Conservation (phyloP, 257 asterid genomes). For the Datura wrightii region DNA sequence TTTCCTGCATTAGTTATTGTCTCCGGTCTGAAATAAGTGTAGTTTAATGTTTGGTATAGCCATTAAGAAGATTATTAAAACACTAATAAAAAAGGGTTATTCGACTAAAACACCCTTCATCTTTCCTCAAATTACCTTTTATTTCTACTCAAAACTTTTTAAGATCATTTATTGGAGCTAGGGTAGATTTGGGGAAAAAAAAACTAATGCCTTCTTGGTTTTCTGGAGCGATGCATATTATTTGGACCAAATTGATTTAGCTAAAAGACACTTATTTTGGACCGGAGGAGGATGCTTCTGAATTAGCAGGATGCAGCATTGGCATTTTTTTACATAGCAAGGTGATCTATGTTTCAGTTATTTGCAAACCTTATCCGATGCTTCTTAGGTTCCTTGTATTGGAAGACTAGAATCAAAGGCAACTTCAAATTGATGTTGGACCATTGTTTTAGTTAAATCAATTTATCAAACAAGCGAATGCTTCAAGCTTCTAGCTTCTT, state of each 20-base stretch:
- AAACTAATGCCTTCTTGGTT: not conserved
- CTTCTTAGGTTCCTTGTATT: constrained; percentile 1
- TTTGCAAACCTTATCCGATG: not conserved
- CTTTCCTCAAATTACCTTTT: not conserved
- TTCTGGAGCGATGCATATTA: not conserved
- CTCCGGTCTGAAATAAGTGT: not conserved
- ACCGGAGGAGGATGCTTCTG: not conserved
- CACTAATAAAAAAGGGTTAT: not conserved
- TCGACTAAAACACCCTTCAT: not conserved
- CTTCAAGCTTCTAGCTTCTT: not conserved
- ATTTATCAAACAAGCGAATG: not conserved
- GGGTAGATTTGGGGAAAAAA: not conserved
- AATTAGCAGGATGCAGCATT: not conserved
- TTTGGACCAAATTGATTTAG: not conserved
- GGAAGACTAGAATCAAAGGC: not conserved
- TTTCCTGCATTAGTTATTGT: not conserved
- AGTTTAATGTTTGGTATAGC: not conserved
- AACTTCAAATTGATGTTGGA: constrained; percentile 10
- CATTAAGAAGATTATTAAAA: not conserved
- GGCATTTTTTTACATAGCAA: not conserved
- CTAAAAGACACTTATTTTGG: not conserved
- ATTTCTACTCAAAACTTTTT: not conserved
- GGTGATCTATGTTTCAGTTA: not conserved
- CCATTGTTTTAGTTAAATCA: constrained; percentile 1
- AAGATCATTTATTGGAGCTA: constrained; percentile 1